Conservation (phyloP, 2,329 filamentous ascomycete genomes). For the Curvularia verruculosa region DNA sequence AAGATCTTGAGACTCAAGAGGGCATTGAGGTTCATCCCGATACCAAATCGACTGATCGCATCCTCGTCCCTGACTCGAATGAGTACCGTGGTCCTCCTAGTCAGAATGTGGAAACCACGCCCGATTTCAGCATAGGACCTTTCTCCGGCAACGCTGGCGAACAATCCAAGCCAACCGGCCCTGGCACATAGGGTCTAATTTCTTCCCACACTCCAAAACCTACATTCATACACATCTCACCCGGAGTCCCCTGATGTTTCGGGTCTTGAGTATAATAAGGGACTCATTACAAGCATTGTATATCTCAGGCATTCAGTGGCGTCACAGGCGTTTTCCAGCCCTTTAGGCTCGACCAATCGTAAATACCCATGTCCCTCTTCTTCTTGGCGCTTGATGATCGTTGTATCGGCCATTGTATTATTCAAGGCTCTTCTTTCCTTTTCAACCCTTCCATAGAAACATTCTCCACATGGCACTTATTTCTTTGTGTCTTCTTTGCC, state of each 20-base stretch:
- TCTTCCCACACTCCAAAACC: slow-evolving; percentile 1
- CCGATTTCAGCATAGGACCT: slow-evolving; percentile 51
- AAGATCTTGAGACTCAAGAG: slow-evolving; percentile 52
- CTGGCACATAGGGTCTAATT: slow-evolving; percentile 3
- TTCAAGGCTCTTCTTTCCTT: slow-evolving; percentile 4
- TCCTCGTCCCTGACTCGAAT: slow-evolving; percentile 53
- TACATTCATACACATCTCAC: not conserved
- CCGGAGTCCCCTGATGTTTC: slow-evolving; percentile 6
- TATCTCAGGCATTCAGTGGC: slow-evolving; percentile 15
- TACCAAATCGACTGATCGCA: slow-evolving; percentile 55
- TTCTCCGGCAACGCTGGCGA: slow-evolving; percentile 46
- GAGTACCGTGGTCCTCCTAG: slow-evolving; percentile 51
- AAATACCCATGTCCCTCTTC: slow-evolving; percentile 20
- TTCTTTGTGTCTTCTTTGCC: slow-evolving; percentile 4
- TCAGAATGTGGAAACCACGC: slow-evolving; percentile 53
- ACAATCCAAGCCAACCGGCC: slow-evolving; percentile 14
- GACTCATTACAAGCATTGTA: slow-evolving; percentile 1
- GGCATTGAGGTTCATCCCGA: slow-evolving; percentile 57
- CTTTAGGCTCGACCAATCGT: slow-evolving; percentile 5
- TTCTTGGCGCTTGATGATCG: slow-evolving; percentile 1
- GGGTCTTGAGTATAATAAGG: slow-evolving; percentile 3
- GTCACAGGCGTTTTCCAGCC: slow-evolving; percentile 6
- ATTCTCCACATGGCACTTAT: not conserved
- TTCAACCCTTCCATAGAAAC: slow-evolving; percentile 3
- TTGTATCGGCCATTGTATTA: slow-evolving; percentile 14